Evolutionary conservation across 1,139 yeast genomes (phyloP), one percentile per base, ranked within the genome.

Genomic region (Debaryomyces udenii): DNA sequence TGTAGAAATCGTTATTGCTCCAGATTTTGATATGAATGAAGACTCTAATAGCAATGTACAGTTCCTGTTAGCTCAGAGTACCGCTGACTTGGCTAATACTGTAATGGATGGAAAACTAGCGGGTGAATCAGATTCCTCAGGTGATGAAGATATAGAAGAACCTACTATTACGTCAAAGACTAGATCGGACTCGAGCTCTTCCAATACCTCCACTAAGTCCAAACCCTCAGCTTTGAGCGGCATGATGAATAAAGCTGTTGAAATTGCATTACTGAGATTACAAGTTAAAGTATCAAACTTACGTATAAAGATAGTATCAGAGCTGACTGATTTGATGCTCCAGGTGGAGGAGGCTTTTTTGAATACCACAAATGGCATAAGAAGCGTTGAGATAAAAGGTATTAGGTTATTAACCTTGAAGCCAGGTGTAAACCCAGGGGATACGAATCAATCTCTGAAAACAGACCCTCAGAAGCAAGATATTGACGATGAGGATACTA

Each of bases 241-340:
- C 3, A 76, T 86, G 44, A 75, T 84, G 76, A 66, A 79, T 10
- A 70, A 66, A 42, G 85, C 90, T 0, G 85, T 81, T 1, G 93
- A 85, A 45, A 70, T 83, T 47, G 90, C 91, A 0, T 57, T 86
- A 10, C 80, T 86, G 52, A 78, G 84, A 52, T 60, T 86, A 9
- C 78, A 68, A 40, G 68, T 84, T 4, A 70, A 62, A 15, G 55
- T 85, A 4, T 55, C 55, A 3, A 64, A 76, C 44, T 54, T 82
- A 10, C 64, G 59, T 9, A 53, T 84, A 18, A 75, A 77, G 36
- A 48, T 83, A 2, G 64, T 83, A 0, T 62, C 81, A 15, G 87
- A 81, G 31, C 48, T 74, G 60, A 52, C 70, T 52, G 56, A 76
- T 64, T 13, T 81, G 28, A 67, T 73, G 37, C 42, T 81, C 2